Evolutionary conservation across 257 asterid genomes (phyloP), one percentile per base, ranked within the genome.

Genomic region (Ocimum tenuiflorum): DNA sequence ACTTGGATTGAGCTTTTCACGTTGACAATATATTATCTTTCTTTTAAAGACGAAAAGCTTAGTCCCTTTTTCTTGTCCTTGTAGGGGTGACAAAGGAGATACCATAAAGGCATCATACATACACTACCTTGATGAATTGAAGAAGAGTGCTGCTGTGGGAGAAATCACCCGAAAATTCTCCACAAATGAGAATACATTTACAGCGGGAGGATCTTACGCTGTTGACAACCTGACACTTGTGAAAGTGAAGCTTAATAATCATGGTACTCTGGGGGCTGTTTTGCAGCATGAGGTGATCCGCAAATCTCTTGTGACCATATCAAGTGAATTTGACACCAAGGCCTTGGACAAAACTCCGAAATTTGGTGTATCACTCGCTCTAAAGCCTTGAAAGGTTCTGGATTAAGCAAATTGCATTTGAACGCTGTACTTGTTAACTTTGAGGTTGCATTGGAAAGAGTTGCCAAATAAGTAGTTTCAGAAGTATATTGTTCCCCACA

Each of bases 51-150:
- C 42, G 23, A 8, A 60, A 60, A 8, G 3, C 8, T 39, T 0
- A 8, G 1, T 55, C 41, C 51, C 31, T 7, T 6, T 49, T 70
- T 8, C 15, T 60, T 59, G 23, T 4, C 14, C 17, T 2, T 69
- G 52, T 63, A 83, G 91, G 77, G 86, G 88, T 5, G 94, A 86
- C 72, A 82, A 86, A 73, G 91, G 94, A 54, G 94, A 86, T 71
- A 70, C 83, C 13, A 73, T 86, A 47, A 84, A 76, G 79, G 91
- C 85, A 38, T 87, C 91, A 14, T 82, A 79, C 63, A 63, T 85
- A 52, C 88, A 84, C 79, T 75, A 69, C 70, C 18, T 80, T n/a
- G 85, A 87, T 67, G 82, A 78, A 59, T 64, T 57, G 65, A 85
- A 80, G 84, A 86, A n/a, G 72, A 80, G 71, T 70, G 83, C 82